These are phyloP conservation scores for Phenoliferia sp. DNA, from an alignment of 1,284 basidiomycete species.

Conservation along the genomic window DNA sequence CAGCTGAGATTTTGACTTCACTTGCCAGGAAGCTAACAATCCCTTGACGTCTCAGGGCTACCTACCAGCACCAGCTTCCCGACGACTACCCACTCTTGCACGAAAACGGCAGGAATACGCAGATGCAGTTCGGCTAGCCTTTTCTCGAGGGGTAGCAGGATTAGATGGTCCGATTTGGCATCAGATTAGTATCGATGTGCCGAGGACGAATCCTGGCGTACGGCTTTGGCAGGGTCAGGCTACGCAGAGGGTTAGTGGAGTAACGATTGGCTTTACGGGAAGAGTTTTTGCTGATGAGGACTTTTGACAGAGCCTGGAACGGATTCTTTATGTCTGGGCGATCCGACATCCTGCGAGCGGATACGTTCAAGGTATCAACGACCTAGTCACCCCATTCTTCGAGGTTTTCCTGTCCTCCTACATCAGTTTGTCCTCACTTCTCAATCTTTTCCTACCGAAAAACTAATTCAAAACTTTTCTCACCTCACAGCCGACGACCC, in stretches of 20 bases:
- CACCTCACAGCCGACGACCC: conserved; percentile 66
- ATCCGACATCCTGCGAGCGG: conserved; percentile 93
- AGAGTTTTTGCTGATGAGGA: background rate
- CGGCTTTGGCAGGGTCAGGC: conserved; percentile 78
- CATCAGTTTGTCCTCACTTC: conserved; percentile 55
- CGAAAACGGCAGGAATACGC: conserved; percentile 90
- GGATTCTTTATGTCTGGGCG: conserved; percentile 94
- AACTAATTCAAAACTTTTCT: background rate
- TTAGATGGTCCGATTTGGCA: conserved; percentile 94
- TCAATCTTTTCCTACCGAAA: background rate
- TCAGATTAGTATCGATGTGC: conserved; percentile 95
- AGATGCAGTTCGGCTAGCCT: conserved; percentile 84
- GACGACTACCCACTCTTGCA: conserved; percentile 68
- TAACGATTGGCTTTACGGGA: background rate
- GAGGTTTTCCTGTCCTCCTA: conserved; percentile 88
- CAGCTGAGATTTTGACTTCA: background rate
- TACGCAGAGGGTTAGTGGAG: conserved; percentile 68
- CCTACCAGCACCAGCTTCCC: conserved; percentile 75
- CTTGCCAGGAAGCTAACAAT: too few species aligned
- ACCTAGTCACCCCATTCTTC: conserved; percentile 90
- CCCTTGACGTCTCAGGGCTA: conserved; percentile 63
- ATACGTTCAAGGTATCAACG: conserved; percentile 97
- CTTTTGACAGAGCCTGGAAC: conserved; percentile 66
- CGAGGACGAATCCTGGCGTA: conserved; percentile 85
- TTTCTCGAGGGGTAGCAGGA: conserved; percentile 72